Conservation (phyloP, 2,329 filamentous ascomycete species). For the Ilyonectria destructans region DNA sequence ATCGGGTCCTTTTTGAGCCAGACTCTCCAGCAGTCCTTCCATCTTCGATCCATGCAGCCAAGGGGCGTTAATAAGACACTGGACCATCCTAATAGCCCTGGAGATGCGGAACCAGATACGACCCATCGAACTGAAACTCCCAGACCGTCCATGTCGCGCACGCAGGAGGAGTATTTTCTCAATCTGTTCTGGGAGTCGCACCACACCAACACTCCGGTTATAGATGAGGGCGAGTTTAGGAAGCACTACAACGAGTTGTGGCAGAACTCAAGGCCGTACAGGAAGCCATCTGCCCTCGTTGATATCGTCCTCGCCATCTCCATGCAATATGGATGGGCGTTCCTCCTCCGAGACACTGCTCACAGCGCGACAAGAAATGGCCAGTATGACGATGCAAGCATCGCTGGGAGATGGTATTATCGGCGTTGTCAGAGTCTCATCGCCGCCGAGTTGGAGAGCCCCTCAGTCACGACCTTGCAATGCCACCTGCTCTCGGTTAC, state of each 20-base stretch:
- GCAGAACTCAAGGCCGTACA: slow-evolving; percentile 34
- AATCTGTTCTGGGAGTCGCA: slow-evolving; percentile 63
- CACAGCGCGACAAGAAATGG: not conserved
- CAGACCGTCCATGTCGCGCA: slow-evolving; percentile 55
- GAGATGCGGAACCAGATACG: not conserved
- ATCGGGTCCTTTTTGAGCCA: slow-evolving; percentile 57
- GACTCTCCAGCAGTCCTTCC: slow-evolving; percentile 50
- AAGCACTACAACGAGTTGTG: slow-evolving; percentile 61
- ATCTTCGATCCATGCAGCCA: slow-evolving; percentile 35
- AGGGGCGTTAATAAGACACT: slow-evolving; percentile 35
- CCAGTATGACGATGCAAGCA: slow-evolving; percentile 55
- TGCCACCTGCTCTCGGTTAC: slow-evolving; percentile 62
- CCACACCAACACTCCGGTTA: slow-evolving; percentile 57
- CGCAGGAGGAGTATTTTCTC: slow-evolving; percentile 65
- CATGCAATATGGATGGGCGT: slow-evolving; percentile 62
- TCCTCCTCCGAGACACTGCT: slow-evolving; percentile 33
- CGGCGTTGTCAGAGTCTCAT: slow-evolving; percentile 63
- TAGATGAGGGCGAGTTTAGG: slow-evolving; percentile 62
- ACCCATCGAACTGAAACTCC: not conserved
- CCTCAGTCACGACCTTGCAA: slow-evolving; percentile 64
- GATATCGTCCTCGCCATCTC: slow-evolving; percentile 69
- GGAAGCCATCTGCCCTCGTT: slow-evolving; percentile 65
- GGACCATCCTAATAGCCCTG: slow-evolving; percentile 20
- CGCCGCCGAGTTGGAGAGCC: slow-evolving; percentile 62
- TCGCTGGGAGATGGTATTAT: slow-evolving; percentile 64